Percentiles rank a stretch among this genome's conserved stretches.
phyloP scores from a whole-genome alignment of 768 basidiomycete genomes.

The Rhodotorula toruloides region DNA sequence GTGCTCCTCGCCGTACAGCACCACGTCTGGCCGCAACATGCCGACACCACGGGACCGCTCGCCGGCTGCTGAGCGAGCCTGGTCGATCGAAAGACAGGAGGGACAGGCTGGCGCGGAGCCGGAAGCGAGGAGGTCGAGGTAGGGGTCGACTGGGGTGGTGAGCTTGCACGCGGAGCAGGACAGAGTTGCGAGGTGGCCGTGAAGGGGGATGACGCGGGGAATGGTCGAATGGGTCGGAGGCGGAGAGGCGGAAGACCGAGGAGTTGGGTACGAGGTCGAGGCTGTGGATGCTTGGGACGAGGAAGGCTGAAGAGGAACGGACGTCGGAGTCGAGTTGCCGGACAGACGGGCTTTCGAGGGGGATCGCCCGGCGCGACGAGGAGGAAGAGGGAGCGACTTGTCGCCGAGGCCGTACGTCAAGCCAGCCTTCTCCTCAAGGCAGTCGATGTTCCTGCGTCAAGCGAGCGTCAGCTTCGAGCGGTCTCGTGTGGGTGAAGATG shows the following conservation, averaged over 20 bases:
- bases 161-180: constrained; percentile 77
- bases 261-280: constrained; percentile 1
- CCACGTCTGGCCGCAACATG: constrained; percentile 74
- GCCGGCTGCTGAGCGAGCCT: constrained; percentile 64
- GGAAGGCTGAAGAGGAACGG: not conserved
- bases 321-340: not conserved
- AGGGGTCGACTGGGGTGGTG: constrained; percentile 60
- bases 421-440: constrained; percentile 78
- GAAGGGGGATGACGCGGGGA: constrained; percentile 81
- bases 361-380: not conserved
- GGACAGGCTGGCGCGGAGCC: constrained; percentile 73
- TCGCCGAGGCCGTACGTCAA: constrained; percentile 78
- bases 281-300: constrained; percentile 4
- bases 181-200: constrained; percentile 73
- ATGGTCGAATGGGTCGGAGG: constrained; percentile 42
- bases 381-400: constrained; percentile 10
- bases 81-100: constrained; percentile 65
- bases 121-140: constrained; percentile 58
- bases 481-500: too few relatives aligned
- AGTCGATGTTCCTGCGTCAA: constrained; percentile 67
- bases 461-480: not conserved
- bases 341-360: not conserved
- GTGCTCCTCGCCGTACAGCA: constrained; percentile 84
- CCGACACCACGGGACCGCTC: constrained; percentile 77
- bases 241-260: not conserved